Conservation (phyloP, 768 basidiomycete species). For the Termitomyces sp. region DNA sequence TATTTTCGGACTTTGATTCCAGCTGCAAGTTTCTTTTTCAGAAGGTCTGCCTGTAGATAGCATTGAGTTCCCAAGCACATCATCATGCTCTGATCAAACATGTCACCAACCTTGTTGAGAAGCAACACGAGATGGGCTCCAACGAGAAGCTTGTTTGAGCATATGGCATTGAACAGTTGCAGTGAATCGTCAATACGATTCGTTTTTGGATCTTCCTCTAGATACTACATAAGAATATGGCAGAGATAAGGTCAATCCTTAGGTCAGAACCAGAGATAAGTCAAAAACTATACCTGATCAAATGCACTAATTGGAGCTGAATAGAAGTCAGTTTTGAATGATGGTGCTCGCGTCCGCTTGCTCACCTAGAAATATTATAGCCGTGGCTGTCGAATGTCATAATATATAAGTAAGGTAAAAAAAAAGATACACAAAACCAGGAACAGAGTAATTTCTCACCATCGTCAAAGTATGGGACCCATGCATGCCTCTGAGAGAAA, state of each 20-base stretch:
- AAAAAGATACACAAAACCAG: not conserved
- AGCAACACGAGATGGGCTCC: conserved; percentile 72
- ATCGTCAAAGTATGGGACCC: conserved; percentile 86
- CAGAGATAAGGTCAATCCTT: not conserved
- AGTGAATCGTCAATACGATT: conserved; percentile 83
- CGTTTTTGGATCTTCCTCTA: conserved; percentile 76
- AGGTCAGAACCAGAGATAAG: not conserved
- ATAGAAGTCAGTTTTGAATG: not conserved
- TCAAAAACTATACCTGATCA: conserved; percentile 57
- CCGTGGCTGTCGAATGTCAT: conserved; percentile 48
- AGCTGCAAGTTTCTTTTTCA: conserved; percentile 66
- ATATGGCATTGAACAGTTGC: conserved; percentile 72
- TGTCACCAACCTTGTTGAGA: conserved; percentile 65
- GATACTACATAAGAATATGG: conserved; percentile 48
- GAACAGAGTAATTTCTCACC: conserved; percentile 41
- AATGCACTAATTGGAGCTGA: conserved; percentile 81
- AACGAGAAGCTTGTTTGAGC: conserved; percentile 70
- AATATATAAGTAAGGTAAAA: not conserved
- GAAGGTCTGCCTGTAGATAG: conserved; percentile 56
- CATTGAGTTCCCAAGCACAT: not conserved
- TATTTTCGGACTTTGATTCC: conserved; percentile 73
- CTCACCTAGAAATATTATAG: conserved; percentile 72
- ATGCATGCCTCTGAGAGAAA: conserved; percentile 59
- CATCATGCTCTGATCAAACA: not conserved
- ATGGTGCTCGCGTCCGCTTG: not conserved